Percentiles rank a stretch among this genome's conserved stretches.
Conservation (phyloP, 2,329 filamentous ascomycete genomes). For the Teratosphaeria viscida region DNA sequence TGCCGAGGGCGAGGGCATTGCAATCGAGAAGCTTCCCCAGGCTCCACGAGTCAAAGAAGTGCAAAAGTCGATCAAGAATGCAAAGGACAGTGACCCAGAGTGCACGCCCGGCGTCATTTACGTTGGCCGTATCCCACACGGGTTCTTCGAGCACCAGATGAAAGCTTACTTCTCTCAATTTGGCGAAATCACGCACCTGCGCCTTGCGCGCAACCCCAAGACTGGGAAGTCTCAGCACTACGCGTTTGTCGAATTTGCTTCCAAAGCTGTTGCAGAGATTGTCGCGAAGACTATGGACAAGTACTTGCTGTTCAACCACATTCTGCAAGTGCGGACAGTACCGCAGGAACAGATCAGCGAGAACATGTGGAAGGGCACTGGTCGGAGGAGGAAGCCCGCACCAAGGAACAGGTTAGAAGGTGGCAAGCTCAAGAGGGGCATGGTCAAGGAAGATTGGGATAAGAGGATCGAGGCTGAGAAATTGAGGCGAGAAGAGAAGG, state of each 20-base stretch:
- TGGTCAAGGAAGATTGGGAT: constrained; percentile 67
- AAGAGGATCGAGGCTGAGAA: constrained; percentile 64
- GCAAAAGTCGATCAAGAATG: constrained; percentile 38
- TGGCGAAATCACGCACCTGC: constrained; percentile 65
- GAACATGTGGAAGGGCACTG: constrained; percentile 66
- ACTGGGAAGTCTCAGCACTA: constrained; percentile 89
- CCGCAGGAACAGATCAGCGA: constrained; percentile 67
- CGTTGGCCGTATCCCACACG: constrained; percentile 79
- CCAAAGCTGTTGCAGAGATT: constrained; percentile 71
- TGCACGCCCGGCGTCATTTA: constrained; percentile 71
- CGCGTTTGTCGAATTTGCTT: constrained; percentile 82
- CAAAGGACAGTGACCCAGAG: constrained; percentile 35
- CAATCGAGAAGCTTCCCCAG: constrained; percentile 27
- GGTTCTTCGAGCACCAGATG: constrained; percentile 98
- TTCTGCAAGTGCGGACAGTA: constrained; percentile 76
- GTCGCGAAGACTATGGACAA: constrained; percentile 95
- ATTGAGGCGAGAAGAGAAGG: constrained; percentile 56
- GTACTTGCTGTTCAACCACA: constrained; percentile 89
- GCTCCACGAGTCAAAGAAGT: constrained; percentile 23
- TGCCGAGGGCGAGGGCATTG: constrained; percentile 29
- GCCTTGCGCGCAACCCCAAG: constrained; percentile 82
- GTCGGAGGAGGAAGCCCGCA: constrained; percentile 74
- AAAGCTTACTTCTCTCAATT: constrained; percentile 89
- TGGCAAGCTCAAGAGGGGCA: constrained; percentile 60
- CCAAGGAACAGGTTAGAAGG: constrained; percentile 83